Base-by-base conservation (phyloP, 495 filamentous ascomycete species). In the Extremus antarcticus region DNA sequence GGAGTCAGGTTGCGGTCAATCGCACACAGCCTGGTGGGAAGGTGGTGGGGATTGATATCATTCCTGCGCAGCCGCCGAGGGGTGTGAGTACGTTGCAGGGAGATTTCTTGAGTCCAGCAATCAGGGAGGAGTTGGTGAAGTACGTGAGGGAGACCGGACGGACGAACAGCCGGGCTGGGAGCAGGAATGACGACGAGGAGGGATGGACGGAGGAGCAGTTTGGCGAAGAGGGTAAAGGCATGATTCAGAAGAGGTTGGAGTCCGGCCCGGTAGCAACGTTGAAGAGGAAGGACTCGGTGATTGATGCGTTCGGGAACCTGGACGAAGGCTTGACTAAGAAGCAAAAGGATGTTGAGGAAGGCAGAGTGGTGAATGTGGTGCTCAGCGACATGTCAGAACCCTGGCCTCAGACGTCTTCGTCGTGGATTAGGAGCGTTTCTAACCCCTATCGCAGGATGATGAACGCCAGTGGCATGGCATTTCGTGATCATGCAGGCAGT, bases 331-430 rank as follows among this genome's bases (percentile, higher is more conserved):
- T 61, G 50, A 22, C 57, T 25, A 35, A 62, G 58, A 58, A 65
- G 54, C 57, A 66, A 43, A 65, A 63, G 47, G 67, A 72, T 29
- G 55, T 59, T 50, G 50, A 50, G 17, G 50, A 58, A n/a, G 64
- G 67, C 24, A 76, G 76, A 58, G 82, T 83, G 64, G 91, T 95
- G 41, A 87, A 97, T 80, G 86, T 98, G 64, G 86, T 98, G 63
- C 72, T 98, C 62, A 94, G 87, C 77, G 92, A 98, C 83, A 98
- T 98, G 92, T 98, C 81, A 74, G 91, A 77, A 74, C 90, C 92
- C 87, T 95, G 88, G 89, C 70, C 76, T 60, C 84, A 87, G 74
- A 82, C 78, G 29, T 78, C 78, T 63, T 85, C 85, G 40, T 88
- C 84, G 72, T 84, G 81, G 74, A 83, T 84, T 72, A 87, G 78